Percentiles rank a stretch among this genome's conserved stretches.
phyloP scores from a whole-genome alignment of 768 basidiomycete species.

The Asterophora parasitica region DNA sequence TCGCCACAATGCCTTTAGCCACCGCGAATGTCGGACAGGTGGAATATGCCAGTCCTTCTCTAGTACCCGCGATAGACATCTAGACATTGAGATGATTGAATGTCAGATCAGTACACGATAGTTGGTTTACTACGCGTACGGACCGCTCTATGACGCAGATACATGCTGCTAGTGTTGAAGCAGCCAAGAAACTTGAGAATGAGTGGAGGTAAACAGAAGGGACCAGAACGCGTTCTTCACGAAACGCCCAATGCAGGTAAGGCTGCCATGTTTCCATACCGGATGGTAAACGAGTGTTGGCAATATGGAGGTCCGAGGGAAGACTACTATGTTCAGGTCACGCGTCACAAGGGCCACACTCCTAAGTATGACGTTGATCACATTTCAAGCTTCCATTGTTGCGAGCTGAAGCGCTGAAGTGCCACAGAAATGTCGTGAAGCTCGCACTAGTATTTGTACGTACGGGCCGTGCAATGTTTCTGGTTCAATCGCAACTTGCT shows the following conservation, averaged over 20 bases:
- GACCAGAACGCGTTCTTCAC: constrained; percentile 35
- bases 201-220: constrained; percentile 40
- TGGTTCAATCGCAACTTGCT: too few relatives aligned
- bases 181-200: constrained; percentile 42
- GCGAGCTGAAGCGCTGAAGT: too few relatives aligned
- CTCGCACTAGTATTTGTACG: too few relatives aligned
- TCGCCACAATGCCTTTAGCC: constrained; percentile 48
- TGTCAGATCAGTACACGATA: too few relatives aligned
- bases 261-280: constrained; percentile 21
- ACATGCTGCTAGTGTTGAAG: constrained; percentile 35
- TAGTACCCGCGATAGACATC: constrained; percentile 45
- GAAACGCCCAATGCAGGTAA: constrained; percentile 38
- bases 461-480: too few relatives aligned
- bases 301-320: too few relatives aligned
- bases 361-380: too few relatives aligned
- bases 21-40: constrained; percentile 34
- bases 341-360: too few relatives aligned
- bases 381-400: too few relatives aligned
- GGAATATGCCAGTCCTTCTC: constrained; percentile 47
- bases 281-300: background rate
- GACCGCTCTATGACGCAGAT: constrained; percentile 61
- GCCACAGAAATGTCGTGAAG: too few relatives aligned
- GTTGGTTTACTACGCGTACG: constrained; percentile 3
- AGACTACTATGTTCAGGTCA: too few relatives aligned
- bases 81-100: constrained; percentile 26